Evolutionary conservation across 208 protist species (phyloP).

Genomic region (Acanthamoeba castellanii): DNA sequence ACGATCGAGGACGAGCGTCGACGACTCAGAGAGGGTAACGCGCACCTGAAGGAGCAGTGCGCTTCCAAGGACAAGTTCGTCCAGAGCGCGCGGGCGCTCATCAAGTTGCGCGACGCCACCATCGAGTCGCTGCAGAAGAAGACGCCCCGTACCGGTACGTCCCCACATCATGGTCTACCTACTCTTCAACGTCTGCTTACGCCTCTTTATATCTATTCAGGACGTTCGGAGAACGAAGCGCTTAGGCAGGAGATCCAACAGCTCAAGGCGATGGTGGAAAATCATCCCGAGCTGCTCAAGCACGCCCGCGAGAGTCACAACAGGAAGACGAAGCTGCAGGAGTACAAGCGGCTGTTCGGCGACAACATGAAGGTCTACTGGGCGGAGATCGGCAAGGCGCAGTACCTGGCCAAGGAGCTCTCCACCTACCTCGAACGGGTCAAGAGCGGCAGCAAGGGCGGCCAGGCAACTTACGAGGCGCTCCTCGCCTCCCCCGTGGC

Average conservation of each 20-base stretch:
- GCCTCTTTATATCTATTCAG: not conserved
- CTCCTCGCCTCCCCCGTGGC: constrained; percentile 23
- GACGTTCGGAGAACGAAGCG: not conserved
- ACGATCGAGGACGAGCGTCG: constrained; percentile 48
- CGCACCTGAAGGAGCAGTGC: constrained; percentile 70
- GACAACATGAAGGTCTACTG: constrained; percentile 63
- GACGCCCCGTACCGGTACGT: not conserved
- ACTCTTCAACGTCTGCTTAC: not conserved
- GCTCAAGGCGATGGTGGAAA: constrained; percentile 27
- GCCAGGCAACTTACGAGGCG: not conserved
- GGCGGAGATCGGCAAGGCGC: constrained; percentile 46
- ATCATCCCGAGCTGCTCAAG: constrained; percentile 70
- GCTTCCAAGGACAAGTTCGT: constrained; percentile 47
- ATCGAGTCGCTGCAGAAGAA: constrained; percentile 38
- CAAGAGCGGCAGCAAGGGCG: not conserved
- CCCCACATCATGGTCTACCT: not conserved
- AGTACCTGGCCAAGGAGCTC: constrained; percentile 65
- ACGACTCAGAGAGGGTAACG: constrained; percentile 2
- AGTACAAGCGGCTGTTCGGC: constrained; percentile 50
- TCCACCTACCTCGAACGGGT: constrained; percentile 24
- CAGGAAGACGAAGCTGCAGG: constrained; percentile 58
- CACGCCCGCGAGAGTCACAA: constrained; percentile 19
- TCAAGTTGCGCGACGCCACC: constrained; percentile 63
- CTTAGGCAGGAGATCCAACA: constrained; percentile 20
- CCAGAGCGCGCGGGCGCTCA: constrained; percentile 5